phyloP scores from a whole-genome alignment of 306 rosid genomes.

The Fagus crenata region DNA sequence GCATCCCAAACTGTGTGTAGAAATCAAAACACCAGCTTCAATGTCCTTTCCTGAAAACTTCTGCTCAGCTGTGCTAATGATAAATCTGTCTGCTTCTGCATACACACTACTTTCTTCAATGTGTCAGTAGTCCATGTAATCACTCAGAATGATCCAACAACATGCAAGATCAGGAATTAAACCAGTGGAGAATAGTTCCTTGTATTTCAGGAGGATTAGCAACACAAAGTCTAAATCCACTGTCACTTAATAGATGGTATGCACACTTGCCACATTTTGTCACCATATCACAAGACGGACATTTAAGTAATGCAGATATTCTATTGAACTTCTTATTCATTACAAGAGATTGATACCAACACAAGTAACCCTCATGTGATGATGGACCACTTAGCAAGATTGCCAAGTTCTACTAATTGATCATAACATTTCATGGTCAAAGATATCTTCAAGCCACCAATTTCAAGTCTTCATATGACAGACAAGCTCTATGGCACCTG shows the following conservation, averaged over 20 bases:
- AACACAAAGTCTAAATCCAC: too few species aligned
- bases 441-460: slow-evolving; percentile 1
- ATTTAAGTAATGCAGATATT: background rate
- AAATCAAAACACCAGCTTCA: too few species aligned
- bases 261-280: too few species aligned
- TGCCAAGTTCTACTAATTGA: background rate
- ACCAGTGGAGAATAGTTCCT: background rate
- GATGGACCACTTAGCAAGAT: background rate
- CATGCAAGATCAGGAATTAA: background rate
- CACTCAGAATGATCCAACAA: background rate
- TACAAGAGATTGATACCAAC: background rate
- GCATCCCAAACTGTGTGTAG: too few species aligned
- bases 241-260: too few species aligned
- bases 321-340: background rate
- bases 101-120: background rate
- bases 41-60: too few species aligned
- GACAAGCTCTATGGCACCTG: background rate
- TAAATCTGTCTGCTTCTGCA: background rate
- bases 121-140: background rate
- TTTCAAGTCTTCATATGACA: background rate
- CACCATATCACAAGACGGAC: background rate
- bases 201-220: too few species aligned
- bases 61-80: too few species aligned
- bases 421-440: background rate
- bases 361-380: background rate